These are phyloP conservation scores for Pugionium cornutum DNA, from an alignment of 345 rosid species.

Conservation along the genomic window DNA sequence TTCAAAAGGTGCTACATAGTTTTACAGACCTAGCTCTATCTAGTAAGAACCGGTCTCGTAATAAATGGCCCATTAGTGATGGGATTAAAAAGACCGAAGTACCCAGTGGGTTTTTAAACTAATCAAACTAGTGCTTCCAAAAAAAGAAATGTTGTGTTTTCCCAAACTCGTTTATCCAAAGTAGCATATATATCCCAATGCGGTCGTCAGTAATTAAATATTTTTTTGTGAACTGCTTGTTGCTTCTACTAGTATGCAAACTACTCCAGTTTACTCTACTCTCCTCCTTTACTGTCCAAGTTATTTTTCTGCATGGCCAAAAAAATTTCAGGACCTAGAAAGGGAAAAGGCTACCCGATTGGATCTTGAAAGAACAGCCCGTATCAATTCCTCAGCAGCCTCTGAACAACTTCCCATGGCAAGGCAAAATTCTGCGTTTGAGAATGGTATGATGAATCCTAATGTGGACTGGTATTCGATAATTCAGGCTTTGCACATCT, in stretches of 20 bases:
- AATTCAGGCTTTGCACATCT: slow-evolving; percentile 17
- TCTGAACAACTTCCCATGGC: slow-evolving; percentile 61
- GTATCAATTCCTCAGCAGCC: slow-evolving; percentile 46
- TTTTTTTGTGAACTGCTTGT: slow-evolving; percentile 10
- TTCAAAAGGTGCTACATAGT: slow-evolving; percentile 68
- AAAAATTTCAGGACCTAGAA: slow-evolving; percentile 71
- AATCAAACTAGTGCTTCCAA: slow-evolving; percentile 9
- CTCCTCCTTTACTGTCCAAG: slow-evolving; percentile 1
- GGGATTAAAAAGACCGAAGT: slow-evolving; percentile 1
- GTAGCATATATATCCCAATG: slow-evolving; percentile 15
- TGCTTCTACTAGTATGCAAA: slow-evolving; percentile 21
- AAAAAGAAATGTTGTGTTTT: slow-evolving; percentile 8
- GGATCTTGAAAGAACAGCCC: slow-evolving; percentile 80
- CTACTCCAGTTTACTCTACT: slow-evolving; percentile 11
- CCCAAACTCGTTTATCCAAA: slow-evolving; percentile 19
- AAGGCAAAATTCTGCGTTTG: slow-evolving; percentile 60
- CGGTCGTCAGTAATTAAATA: not conserved
- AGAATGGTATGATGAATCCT: slow-evolving; percentile 61
- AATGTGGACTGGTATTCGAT: slow-evolving; percentile 5
- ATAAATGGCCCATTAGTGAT: slow-evolving; percentile 1
- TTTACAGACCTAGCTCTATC: not conserved
- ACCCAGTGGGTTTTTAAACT: not conserved
- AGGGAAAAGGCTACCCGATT: slow-evolving; percentile 81
- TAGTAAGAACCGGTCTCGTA: not conserved
- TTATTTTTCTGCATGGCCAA: slow-evolving; percentile 12